Base-by-base conservation (phyloP, 2,329 filamentous ascomycete genomes). In the Aureobasidium musti region DNA sequence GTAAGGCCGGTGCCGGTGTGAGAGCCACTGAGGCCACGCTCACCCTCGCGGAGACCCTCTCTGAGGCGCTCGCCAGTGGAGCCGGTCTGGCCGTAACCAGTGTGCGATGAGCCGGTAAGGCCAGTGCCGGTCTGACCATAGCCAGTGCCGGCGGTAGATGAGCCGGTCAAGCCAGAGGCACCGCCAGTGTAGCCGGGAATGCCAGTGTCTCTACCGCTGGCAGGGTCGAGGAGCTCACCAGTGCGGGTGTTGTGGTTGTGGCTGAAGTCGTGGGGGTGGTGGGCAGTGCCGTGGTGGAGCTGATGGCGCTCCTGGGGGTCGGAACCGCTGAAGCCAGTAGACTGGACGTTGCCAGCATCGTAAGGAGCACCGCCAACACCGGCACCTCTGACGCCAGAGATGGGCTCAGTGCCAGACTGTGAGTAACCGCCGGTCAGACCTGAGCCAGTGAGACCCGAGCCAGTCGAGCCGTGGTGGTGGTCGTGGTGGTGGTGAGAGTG, bases 171-270 rank as follows among this genome's bases (percentile, higher is more conserved):
- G 8, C 61, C 61, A 26, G 61, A 30, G 14, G 60, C 43, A 14
- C 60, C 60, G 11, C 47, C 61, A 21, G 61, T 10, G 41, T 57
- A 57, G 52, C 63, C 63, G 33, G 52, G 63, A 50, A 57, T 50
- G 17, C 63, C 63, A 59, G 52, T 65, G 33, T 65, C 63, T 47
- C 52, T 56, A 37, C 50, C 49, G 30, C 43, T 61, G 57, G 52
- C 49, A 37, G 63, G 63, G 41, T 66, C 63, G 5, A 66, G 35
- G 30, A 66, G 52, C 13, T 37, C 63, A 19, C 52, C 63, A 23
- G 53, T 59, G 26, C 63, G 37, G 35, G 63, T 66, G 63, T 21
- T 66, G 63, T 66, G 63, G 21, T 59, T 30, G 53, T 66, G 52
- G 41, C 52, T 49, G 43, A 49, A 49, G 52, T 59, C 52, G 53